A percentile compares a stretch with the other conserved stretches of the same genome.
These are phyloP conservation scores for Chimonanthus salicifolius DNA, from an alignment of 164 flowering plant species.

Conservation along the genomic window DNA sequence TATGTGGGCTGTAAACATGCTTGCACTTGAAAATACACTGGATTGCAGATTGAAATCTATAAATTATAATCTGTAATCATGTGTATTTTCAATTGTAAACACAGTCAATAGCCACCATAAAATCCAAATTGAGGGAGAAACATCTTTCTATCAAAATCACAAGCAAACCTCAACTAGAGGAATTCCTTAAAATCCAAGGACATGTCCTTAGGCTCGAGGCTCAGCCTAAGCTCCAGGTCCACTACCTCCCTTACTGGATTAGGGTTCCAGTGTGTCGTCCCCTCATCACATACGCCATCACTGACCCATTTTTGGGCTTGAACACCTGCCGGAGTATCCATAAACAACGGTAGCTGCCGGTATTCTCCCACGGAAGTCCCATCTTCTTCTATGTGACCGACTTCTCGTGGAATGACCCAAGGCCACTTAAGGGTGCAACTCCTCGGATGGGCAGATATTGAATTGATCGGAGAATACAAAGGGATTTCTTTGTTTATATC, in stretches of 20 bases:
- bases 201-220: slow-evolving; percentile 27
- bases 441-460: not conserved
- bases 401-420: not conserved
- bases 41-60: not conserved
- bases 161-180: slow-evolving; percentile 11
- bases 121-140: not conserved
- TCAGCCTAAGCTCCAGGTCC: slow-evolving; percentile 57
- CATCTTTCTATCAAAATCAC: slow-evolving; percentile 2
- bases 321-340: slow-evolving; percentile 11
- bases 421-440: slow-evolving; percentile 5
- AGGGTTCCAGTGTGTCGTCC: slow-evolving; percentile 6
- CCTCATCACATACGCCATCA: slow-evolving; percentile 2
- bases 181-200: slow-evolving; percentile 17
- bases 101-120: no score
- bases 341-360: slow-evolving; percentile 25
- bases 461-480: not conserved
- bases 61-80: no score
- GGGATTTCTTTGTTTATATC: slow-evolving; percentile 8
- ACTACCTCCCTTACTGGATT: slow-evolving; percentile 10
- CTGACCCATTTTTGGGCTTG: slow-evolving; percentile 1
- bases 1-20: not conserved
- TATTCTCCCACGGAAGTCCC: slow-evolving; percentile 1
- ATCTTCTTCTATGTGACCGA: not conserved
- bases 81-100: no score
- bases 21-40: not conserved